A percentile compares a stretch with the other conserved stretches of the same genome.
phyloP scores from a whole-genome alignment of 306 rosid genomes.

The Rosa lucieae region DNA sequence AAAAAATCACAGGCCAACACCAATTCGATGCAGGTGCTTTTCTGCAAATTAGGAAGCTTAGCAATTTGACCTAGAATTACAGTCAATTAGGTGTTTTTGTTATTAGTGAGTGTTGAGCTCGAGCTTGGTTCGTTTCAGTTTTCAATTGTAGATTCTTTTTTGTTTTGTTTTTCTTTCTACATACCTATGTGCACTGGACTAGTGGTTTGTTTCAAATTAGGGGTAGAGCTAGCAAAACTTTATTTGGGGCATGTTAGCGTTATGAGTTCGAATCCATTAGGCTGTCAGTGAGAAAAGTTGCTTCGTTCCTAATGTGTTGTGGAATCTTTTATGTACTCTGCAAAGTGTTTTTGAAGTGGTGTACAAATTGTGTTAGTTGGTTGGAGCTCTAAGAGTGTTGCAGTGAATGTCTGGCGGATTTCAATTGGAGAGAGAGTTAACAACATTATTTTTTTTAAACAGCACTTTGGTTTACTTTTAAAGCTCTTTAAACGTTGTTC shows the following conservation, averaged over 20 bases:
- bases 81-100: slow-evolving; percentile 15
- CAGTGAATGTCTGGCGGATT: background rate
- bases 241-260: background rate
- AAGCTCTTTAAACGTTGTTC: background rate
- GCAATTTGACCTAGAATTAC: slow-evolving; percentile 37
- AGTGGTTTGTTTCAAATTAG: slow-evolving; percentile 8
- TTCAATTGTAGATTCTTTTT: slow-evolving; percentile 6
- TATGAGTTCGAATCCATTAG: slow-evolving; percentile 12
- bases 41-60: slow-evolving; percentile 28
- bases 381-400: slow-evolving; percentile 4
- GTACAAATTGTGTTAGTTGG: background rate
- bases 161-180: background rate
- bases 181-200: background rate
- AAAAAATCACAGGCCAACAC: slow-evolving; percentile 71
- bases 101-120: slow-evolving; percentile 29
- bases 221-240: slow-evolving; percentile 16
- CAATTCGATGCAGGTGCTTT: slow-evolving; percentile 87
- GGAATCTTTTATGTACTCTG: background rate
- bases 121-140: slow-evolving; percentile 20
- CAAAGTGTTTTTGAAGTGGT: background rate
- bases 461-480: background rate
- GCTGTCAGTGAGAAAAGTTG: slow-evolving; percentile 3
- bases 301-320: background rate
- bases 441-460: background rate
- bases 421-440: background rate